Percentiles rank a stretch among this genome's conserved stretches.
Evolutionary conservation across 352 stramenopile genomes (phyloP).

Genomic region (Blastocystis sp.): DNA sequence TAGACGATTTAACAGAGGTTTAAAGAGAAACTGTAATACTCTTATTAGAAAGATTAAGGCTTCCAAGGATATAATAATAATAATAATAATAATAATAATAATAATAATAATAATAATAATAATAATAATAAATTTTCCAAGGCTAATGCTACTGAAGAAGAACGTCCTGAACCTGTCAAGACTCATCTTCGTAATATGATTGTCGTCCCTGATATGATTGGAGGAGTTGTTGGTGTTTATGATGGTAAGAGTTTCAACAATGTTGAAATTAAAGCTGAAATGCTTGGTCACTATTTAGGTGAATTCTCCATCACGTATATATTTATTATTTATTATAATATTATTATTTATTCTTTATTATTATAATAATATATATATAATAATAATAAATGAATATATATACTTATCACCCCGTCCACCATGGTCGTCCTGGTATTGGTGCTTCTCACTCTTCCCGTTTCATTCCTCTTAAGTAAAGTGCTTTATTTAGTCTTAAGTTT

Average conservation of each 20-base stretch:
- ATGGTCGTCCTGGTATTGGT: slow-evolving; percentile 92
- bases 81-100: no score
- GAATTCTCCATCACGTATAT: slow-evolving; percentile 99
- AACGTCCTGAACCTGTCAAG: slow-evolving; percentile 78
- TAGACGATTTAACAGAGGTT: slow-evolving; percentile 86
- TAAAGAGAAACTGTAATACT: slow-evolving; percentile 97
- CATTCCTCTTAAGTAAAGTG: no score
- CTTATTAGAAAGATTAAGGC: slow-evolving; percentile 98
- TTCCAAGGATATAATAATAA: no score
- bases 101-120: slow-evolving; percentile 71
- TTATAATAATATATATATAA: no score
- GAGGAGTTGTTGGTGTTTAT: slow-evolving; percentile 95
- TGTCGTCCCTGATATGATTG: slow-evolving; percentile 99
- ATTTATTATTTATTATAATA: no score
- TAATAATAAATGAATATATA: no score
- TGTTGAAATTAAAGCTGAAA: slow-evolving; percentile 99
- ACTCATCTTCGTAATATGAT: slow-evolving; percentile 99
- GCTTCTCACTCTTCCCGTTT: no score
- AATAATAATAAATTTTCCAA: slow-evolving; percentile 67
- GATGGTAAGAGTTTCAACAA: slow-evolving; percentile 97
- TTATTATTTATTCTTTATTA: no score
- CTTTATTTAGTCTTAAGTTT: no score
- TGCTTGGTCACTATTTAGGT: slow-evolving; percentile 98
- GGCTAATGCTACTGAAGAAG: slow-evolving; percentile 77
- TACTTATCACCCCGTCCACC: slow-evolving; percentile 76